Base-by-base conservation (phyloP, 2,329 filamentous ascomycete species). In the Cytospora paraplurivora region DNA sequence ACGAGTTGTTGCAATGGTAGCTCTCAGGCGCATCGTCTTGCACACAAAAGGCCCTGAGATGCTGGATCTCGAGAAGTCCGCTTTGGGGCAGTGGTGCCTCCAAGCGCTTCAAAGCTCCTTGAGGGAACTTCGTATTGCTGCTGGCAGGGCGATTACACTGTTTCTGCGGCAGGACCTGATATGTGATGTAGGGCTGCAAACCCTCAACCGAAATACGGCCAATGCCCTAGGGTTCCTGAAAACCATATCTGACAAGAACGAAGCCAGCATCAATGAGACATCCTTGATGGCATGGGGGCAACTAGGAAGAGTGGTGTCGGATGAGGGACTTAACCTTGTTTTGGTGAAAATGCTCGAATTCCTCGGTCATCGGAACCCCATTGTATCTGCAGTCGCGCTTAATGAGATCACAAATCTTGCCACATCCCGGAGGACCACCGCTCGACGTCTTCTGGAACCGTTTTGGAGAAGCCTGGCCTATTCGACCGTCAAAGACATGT, bases 391-490 rank as follows among this genome's bases (percentile, higher is more conserved):
- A 5, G 85, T 93, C 67, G 92, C 94, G 4, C 95, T 93, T 73
- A 90, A 90, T 68, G 93, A 97, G 76, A 79, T 97, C 47, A 81
- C 90, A 21, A 88, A 87, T 65, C 81, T 98, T 56, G 90, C 93
- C 1, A 84, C 88, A 58, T 79, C 82, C 55, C 83, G 87, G 49
- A 80, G 82, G 3, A 80, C 85, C 44, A 88, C 86, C 1, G 83
- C 88, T 1, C 82, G 84, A 34, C 85, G 87, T 17, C 79, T 99
- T 0, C 88, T 98, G 62, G 87, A 88, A 62, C 93, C 94, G 0
- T 98, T 93, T 74, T 98, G 94, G 93, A 86, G 87, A 68, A 94
- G 85, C 35, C 81, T 99, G 52, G 93, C 92, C 0, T 89, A 94
- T 64, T 85, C 88, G 56, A 88, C 92, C 2, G 89, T 95, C 34